Evolutionary conservation across 306 rosid species (phyloP).

Genomic region (Cyclanthera cordifolia): DNA sequence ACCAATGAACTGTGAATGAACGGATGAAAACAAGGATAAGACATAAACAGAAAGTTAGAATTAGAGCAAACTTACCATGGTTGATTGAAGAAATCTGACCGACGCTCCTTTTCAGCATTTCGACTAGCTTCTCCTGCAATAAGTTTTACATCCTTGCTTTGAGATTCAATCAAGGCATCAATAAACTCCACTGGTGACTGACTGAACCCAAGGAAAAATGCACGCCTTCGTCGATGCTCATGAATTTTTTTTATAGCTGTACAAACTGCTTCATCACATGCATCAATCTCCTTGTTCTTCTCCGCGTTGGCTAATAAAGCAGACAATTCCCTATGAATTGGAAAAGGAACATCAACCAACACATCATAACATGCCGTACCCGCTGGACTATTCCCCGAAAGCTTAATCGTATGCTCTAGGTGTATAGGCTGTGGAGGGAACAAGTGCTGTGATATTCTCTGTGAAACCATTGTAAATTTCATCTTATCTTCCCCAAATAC

Average conservation of each 20-base stretch:
- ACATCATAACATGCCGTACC: slow-evolving; percentile 98
- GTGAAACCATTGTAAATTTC: slow-evolving; percentile 87
- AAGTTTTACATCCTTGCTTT: slow-evolving; percentile 79
- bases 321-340: slow-evolving; percentile 88
- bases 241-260: slow-evolving; percentile 79
- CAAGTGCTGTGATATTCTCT: slow-evolving; percentile 84
- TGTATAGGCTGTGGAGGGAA: slow-evolving; percentile 81
- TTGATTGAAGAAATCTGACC: slow-evolving; percentile 84
- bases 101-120: slow-evolving; percentile 73
- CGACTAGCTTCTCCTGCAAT: slow-evolving; percentile 92
- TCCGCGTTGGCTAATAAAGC: slow-evolving; percentile 72
- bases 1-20: not conserved
- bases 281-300: slow-evolving; percentile 88
- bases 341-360: slow-evolving; percentile 82
- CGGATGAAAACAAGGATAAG: not conserved
- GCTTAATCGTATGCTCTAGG: slow-evolving; percentile 84
- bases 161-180: slow-evolving; percentile 83
- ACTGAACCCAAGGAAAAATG: slow-evolving; percentile 95
- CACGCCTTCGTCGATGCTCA: slow-evolving; percentile 86
- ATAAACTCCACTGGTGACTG: slow-evolving; percentile 96
- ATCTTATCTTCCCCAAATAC: slow-evolving; percentile 91
- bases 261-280: slow-evolving; percentile 87
- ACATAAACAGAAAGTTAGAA: slow-evolving; percentile 4
- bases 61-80: slow-evolving; percentile 50
- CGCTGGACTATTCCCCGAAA: slow-evolving; percentile 73